Evolutionary conservation across 176 grass and related monocot species (phyloP).

Genomic region (Chloris gayana): DNA sequence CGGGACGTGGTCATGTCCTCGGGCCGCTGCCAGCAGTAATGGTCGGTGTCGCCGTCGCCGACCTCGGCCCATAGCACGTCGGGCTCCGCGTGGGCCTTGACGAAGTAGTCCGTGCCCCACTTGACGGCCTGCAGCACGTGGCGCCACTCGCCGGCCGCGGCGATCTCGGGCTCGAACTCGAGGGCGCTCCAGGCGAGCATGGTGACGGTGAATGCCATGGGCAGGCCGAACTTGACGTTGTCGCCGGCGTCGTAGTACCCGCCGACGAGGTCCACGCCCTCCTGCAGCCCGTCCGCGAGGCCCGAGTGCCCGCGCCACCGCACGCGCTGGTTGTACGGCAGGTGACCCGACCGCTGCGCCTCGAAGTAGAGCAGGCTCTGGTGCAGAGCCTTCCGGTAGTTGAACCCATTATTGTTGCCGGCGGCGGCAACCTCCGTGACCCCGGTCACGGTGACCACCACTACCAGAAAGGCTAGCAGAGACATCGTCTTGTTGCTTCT

Average conservation of each 20-base stretch:
- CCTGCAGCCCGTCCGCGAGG: slow-evolving; percentile 68
- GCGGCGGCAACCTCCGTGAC: background rate
- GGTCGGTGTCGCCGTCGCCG: slow-evolving; percentile 58
- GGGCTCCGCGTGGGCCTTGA: slow-evolving; percentile 77
- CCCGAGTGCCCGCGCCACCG: slow-evolving; percentile 75
- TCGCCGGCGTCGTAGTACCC: slow-evolving; percentile 81
- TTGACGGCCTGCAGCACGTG: slow-evolving; percentile 77
- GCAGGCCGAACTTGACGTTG: slow-evolving; percentile 84
- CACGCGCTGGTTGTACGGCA: slow-evolving; percentile 80
- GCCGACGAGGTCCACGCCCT: slow-evolving; percentile 79
- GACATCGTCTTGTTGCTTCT: background rate
- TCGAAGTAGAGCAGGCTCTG: slow-evolving; percentile 93
- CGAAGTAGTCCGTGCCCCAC: slow-evolving; percentile 94
- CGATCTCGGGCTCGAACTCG: slow-evolving; percentile 54
- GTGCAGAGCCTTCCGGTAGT: slow-evolving; percentile 60
- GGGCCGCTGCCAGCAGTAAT: slow-evolving; percentile 63
- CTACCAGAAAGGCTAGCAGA: slow-evolving; percentile 24
- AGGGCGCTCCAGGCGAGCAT: slow-evolving; percentile 72
- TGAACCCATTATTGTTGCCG: slow-evolving; percentile 10
- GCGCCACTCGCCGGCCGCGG: slow-evolving; percentile 45
- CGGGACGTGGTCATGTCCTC: slow-evolving; percentile 66
- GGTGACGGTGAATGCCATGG: slow-evolving; percentile 76
- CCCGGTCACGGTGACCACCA: no score
- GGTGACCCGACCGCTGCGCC: slow-evolving; percentile 84
- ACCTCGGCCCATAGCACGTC: slow-evolving; percentile 66